A percentile compares a stretch with the other conserved stretches of the same genome.
These are phyloP conservation scores for Salix udensis DNA, from an alignment of 345 rosid genomes.

Conservation along the genomic window DNA sequence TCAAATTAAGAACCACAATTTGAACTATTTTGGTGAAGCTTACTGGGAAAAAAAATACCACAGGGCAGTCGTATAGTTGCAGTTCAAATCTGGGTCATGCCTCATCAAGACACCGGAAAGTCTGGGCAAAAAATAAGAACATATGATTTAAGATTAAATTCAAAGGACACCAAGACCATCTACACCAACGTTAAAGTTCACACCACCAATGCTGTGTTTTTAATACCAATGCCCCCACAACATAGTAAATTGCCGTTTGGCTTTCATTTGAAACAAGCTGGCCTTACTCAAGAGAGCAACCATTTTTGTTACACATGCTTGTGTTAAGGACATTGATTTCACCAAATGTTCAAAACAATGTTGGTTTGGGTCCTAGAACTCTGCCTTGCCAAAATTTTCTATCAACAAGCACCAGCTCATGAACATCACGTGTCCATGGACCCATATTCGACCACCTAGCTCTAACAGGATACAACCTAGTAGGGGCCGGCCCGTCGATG, in stretches of 20 bases:
- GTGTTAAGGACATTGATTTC: not conserved
- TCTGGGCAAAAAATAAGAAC: too few relatives aligned
- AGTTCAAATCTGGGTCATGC: not conserved
- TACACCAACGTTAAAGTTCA: not conserved
- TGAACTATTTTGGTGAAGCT: not conserved
- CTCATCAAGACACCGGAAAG: not conserved
- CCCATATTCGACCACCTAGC: conserved; percentile 41
- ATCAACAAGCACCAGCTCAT: conserved; percentile 25
- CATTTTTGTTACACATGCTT: not conserved
- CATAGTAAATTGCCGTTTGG: not conserved
- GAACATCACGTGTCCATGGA: conserved; percentile 45
- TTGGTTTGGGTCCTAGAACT: not conserved
- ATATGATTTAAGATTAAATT: too few relatives aligned
- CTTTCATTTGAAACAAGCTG: not conserved
- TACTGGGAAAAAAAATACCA: not conserved
- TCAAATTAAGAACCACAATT: not conserved
- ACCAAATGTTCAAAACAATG: not conserved
- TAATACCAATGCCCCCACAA: not conserved
- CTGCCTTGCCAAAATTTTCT: not conserved
- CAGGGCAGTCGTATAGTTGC: not conserved
- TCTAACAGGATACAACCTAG: conserved; percentile 29
- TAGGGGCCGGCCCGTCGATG: conserved; percentile 55
- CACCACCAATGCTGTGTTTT: not conserved
- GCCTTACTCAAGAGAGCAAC: not conserved
- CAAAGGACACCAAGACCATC: too few relatives aligned